Percentiles rank a stretch among this genome's conserved stretches.
Conservation (phyloP, 2,329 filamentous ascomycete species). For the Colletotrichum ledebouriae region DNA sequence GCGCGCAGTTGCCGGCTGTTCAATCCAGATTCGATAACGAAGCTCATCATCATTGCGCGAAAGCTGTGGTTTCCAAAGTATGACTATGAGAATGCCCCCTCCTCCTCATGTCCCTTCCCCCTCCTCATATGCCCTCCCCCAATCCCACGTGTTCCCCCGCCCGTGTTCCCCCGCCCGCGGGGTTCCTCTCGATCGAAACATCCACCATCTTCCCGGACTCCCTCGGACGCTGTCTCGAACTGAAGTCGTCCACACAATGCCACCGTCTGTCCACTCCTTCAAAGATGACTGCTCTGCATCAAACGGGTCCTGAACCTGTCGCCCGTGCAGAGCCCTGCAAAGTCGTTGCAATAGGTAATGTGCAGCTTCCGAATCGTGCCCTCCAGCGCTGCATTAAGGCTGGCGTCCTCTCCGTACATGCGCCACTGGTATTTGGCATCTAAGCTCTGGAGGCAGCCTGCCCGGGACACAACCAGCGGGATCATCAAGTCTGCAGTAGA, state of each 20-base stretch:
- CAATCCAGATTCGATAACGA: not conserved
- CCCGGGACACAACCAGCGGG: constrained; percentile 2
- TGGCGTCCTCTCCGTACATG: constrained; percentile 7
- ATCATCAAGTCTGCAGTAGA: not conserved
- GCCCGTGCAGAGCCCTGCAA: not conserved
- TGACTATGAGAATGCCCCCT: not conserved
- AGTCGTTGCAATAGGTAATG: constrained; percentile 7
- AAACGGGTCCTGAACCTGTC: not conserved
- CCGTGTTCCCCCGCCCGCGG: not conserved
- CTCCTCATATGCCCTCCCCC: no score
- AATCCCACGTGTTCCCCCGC: no score
- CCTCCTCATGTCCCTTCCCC: no score
- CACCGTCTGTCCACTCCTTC: not conserved
- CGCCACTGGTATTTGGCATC: constrained; percentile 10
- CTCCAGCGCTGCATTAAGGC: constrained; percentile 2
- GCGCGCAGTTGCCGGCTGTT: not conserved
- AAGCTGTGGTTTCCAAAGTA: not conserved
- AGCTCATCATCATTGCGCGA: not conserved
- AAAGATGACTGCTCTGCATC: constrained; percentile 5
- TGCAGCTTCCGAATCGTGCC: constrained; percentile 7
- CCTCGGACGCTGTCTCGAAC: not conserved
- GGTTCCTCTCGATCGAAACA: not conserved
- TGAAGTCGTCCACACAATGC: not conserved
- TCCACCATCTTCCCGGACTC: not conserved
- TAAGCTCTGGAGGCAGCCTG: constrained; percentile 8